Evolutionary conservation across 2,329 filamentous ascomycete species (phyloP), one percentile per base, ranked within the genome.

Genomic region (Sporothrix pseudoabietina): DNA sequence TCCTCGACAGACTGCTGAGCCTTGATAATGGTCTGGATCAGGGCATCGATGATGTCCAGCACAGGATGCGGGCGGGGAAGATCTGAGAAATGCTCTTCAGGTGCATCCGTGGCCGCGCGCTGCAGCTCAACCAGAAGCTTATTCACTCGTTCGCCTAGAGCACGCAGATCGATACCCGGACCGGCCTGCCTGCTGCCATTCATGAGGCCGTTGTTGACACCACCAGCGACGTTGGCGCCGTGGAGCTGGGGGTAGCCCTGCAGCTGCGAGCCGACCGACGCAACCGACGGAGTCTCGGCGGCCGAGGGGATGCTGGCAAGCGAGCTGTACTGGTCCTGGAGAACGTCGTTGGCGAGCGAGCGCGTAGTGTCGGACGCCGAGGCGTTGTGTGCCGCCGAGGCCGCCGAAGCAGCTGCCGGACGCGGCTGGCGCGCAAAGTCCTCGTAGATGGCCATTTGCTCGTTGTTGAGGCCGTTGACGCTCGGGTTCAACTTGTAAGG

Each of bases 391-490:
- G 90, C 81, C 75, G 86, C 77, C 79, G 87, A 88, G 0, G 52
- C 54, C 4, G n/a, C 71, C 10, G 68, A 68, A 4, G 68, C 65
- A 0, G 71, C 54, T 0, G 72, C 14, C 4, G 75, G 73, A 72
- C 94, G 91, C 39, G 93, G 91, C 80, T 97, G 94, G 72, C 94
- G 88, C 10, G 93, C 94, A 81, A 99, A 99, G 76, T 98, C 94
- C 79, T 98, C 94, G 79, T 99, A 99, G 35, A 99, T 97, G 12
- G 93, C 93, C 84, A 98, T 89, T 79, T 99, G 96, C 78, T 98
- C 94, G 32, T 92, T 87, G 79, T 97, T 98, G 70, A 99, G 84
- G 4, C 95, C 95, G 70, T 82, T 81, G 72, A 85, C 79, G 74
- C 81, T 88, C 14, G 93, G 91, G 52, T 92, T 91, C 77, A 98